Evolutionary conservation across 2,329 filamentous ascomycete species (phyloP), one percentile per base, ranked within the genome.

Genomic region (Trichoderma aggressivum): DNA sequence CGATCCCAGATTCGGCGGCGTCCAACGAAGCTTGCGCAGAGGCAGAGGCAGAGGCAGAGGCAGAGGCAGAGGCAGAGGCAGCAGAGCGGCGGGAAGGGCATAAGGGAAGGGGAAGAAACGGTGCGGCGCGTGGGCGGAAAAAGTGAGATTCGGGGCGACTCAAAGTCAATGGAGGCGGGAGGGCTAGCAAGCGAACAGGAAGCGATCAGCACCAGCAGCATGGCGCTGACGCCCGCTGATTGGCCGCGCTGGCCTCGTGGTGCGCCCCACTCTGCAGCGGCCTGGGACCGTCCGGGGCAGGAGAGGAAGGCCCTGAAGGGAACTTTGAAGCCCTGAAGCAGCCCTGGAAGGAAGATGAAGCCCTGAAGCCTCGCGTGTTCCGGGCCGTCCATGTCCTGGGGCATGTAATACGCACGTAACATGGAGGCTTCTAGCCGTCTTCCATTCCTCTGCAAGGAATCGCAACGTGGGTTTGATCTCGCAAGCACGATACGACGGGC

Each of bases 131-230:
- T 36, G 65, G 58, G 30, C 32, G 53, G n/a, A 28, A 43, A 43
- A 60, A 60, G 65, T 68, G 55, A 68, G 65, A 59, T 59, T 59
- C 53, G 36, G 61, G 61, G 24, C 58, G 58, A 60, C 28, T n/a
- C 28, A 34, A 50, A 50, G 65, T 59, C 65, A 59, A 59, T 43
- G 65, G 39, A 53, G 36, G 66, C 66, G 66, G 66, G 56, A 69
- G 66, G 69, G 36, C 61, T 65, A 65, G 50, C 30, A 63, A 32
- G 60, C 68, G 68, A 70, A 70, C 32, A 50, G 61, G 61, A 70
- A 70, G 69, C 69, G 69, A 70, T 70, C 69, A 62, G 58, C 60
- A 34, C 30, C 30, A 65, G 53, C 59, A 64, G 60, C 70, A 71
- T 71, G 70, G 70, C 62, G 70, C 70, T 67, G 62, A 39, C 55